Evolutionary conservation across 768 basidiomycete species (phyloP), one percentile per base, ranked within the genome.

Genomic region (Tephrocybe rancida): DNA sequence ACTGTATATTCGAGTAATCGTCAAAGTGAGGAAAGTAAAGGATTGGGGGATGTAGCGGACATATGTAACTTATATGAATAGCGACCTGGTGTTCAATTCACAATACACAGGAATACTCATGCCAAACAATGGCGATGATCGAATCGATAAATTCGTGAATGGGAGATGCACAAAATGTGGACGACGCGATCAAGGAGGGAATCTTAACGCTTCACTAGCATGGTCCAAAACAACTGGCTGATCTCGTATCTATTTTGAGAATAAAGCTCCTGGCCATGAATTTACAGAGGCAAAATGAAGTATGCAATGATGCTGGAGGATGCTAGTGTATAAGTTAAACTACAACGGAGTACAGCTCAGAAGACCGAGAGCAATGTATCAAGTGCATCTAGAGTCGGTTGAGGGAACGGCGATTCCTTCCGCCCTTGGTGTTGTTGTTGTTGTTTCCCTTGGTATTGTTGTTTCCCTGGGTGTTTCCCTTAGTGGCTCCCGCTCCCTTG

Each of bases 191-290:
- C n/a, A n/a, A n/a, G n/a, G 6, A 32, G 13, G 30, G 30, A 13
- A 6, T 13, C 6, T 32, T 6, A 32, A 32, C 6, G 7, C 30
- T 13, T 7, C 30, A 7, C 30, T 13, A 32, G 6, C 6, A 13
- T 32, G 13, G 6, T 32, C 13, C 30, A 21, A 24, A 55, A 10
- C 9, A 29, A 30, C 51, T 53, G 58, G 46, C 56, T 57, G 46
- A 56, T 54, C 48, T 60, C 47, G 39, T 52, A 32, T 57, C 51
- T 57, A 55, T 57, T 59, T 53, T 51, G 27, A 51, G n/a, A 34
- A 49, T 38, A 41, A 50, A 60, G 52, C 57, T 56, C 54, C 49
- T 56, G 48, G 47, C 61, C 59, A 62, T 56, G 57, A 51, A 53
- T 27, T 50, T 58, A 57, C 56, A 52, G 42, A 55, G 32, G 38